Base-by-base conservation (phyloP, 257 asterid species). In the Hygrophila difformis region DNA sequence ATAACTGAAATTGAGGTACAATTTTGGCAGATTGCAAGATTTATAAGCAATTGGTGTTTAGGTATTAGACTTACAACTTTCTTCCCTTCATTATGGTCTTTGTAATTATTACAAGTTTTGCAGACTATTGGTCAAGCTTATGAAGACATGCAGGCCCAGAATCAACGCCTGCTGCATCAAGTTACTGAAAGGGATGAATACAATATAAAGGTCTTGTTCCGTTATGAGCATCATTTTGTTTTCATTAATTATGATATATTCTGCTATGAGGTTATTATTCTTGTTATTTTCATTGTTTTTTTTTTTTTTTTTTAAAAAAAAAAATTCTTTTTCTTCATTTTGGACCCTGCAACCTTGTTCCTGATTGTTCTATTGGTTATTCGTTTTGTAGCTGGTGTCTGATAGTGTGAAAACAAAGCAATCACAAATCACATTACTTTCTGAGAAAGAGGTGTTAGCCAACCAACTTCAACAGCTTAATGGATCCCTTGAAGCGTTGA, bases 41-140 rank as follows among this genome's bases (percentile, higher is more conserved):
- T n/a, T n/a, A n/a, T n/a, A n/a, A n/a, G n/a, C n/a, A n/a, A n/a
- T n/a, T n/a, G n/a, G n/a, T n/a, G n/a, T n/a, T n/a, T n/a, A n/a
- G n/a, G n/a, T n/a, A n/a, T n/a, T n/a, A n/a, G n/a, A n/a, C 18
- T 36, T 17, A 39, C 39, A 2, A 24, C 12, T 38, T 17, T 57
- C 44, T 51, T 53, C 44, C 47, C 49, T 48, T 39, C 58, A 59
- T 36, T 37, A 12, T 15, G 61, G 56, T 50, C 51, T 49, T 39
- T 19, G 51, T 64, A 29, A 49, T 40, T 51, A 8, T 48, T 44
- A 60, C 49, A 38, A 37, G n/a, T n/a, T 54, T 51, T 46, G 33
- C 84, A 89, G 98, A 89, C 94, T 39, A 86, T 89, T 62, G 98
- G 98, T 60, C 98, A 89, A 79, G 88, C 98, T 59, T 89, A 85